Evolutionary conservation across 306 rosid genomes (phyloP), one percentile per base, ranked within the genome.

Genomic region (Begonia masoniana): DNA sequence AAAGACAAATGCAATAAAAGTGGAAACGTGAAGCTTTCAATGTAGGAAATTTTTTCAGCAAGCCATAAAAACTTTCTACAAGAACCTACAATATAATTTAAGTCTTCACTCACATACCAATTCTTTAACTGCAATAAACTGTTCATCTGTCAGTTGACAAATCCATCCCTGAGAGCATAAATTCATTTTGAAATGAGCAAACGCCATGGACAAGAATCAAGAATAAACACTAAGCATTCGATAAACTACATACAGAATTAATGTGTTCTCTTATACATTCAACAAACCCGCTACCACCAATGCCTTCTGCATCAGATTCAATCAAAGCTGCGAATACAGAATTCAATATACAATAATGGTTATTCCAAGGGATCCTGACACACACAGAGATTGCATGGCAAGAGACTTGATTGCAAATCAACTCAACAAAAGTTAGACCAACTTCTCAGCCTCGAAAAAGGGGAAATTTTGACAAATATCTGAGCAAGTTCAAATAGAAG

Each of bases 281-380:
- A 56, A 91, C 81, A 62, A 91, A 91, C 50, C 99, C 99, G 65
- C 99, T 86, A 24, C 99, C 96, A 9, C 96, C 99, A 74, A 91
- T 91, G 39, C 99, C 99, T 74, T 91, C 99, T 10, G 99, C 99
- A 70, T 91, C 99, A 68, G 96, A 91, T 75, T 91, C 99, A 68
- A 91, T 86, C 70, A 91, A 72, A 74, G 99, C 99, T 91, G 92
- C 88, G 74, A 73, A 57, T 46, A 66, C 50, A 76, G 52, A 15
- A 69, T 52, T 21, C 50, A 60, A 39, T 31, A 31, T 31, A 31
- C 8, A 31, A 31, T 31, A 31, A 31, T 31, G 39, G 39, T 31
- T 31, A 31, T 31, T 31, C 7, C 39, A 5, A 31, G 7, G 39
- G 39, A 31, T 31, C 39, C 39, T 31, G 39, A 31, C 39, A 31